These are phyloP conservation scores for Verticillium tricorpus DNA, from an alignment of 2,329 filamentous ascomycete genomes.

Conservation along the genomic window DNA sequence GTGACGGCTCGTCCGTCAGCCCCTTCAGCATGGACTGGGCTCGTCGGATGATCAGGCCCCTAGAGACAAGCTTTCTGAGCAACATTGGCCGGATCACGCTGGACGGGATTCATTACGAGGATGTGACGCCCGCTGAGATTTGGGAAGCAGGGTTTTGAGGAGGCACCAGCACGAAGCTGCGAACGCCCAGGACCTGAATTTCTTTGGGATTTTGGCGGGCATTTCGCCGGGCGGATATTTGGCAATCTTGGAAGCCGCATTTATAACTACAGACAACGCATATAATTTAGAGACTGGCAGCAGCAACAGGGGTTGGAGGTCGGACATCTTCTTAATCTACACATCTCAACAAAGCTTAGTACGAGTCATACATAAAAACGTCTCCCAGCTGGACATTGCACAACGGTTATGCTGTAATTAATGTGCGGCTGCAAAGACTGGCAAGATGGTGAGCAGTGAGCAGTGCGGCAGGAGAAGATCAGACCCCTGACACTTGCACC, in stretches of 20 bases:
- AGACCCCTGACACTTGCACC: no score
- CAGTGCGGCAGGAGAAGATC: no score
- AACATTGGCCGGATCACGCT: constrained; percentile 14
- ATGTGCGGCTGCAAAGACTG: no score
- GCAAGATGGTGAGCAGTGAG: no score
- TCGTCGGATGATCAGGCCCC: constrained; percentile 6
- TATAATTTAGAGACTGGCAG: background rate
- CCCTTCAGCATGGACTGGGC: background rate
- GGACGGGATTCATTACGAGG: constrained; percentile 3
- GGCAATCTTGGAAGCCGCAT: background rate
- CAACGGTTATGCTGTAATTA: no score
- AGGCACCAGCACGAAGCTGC: background rate
- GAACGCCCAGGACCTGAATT: background rate
- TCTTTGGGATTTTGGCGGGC: background rate
- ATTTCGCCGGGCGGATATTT: background rate
- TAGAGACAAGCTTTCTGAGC: constrained; percentile 9
- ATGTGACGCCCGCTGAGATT: background rate
- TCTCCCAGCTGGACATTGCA: no score
- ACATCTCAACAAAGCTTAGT: no score
- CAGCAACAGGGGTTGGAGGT: no score
- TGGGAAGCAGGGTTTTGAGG: background rate
- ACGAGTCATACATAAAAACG: no score
- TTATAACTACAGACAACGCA: background rate
- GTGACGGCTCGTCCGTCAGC: background rate
- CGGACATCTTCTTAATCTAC: no score